Percentiles rank a stretch among this genome's conserved stretches.
Conservation (phyloP, 1,284 basidiomycete species). For the Fistulinella staudtii region DNA sequence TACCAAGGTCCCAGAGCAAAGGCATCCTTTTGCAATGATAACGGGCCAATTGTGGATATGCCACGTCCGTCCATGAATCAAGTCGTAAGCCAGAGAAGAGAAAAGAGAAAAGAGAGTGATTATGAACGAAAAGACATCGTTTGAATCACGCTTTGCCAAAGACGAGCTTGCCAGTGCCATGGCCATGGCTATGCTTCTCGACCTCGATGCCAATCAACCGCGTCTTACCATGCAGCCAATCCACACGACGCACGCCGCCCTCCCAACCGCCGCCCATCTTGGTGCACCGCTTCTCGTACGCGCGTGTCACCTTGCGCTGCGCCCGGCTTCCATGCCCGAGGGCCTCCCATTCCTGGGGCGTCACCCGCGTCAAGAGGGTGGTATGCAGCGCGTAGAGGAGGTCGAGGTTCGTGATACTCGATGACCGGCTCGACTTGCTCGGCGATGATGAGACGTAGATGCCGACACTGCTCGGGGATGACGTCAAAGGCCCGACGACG, state of each 20-base stretch:
- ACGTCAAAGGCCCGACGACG: constrained; percentile 38
- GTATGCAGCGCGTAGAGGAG: constrained; percentile 57
- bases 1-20: not conserved
- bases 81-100: not conserved
- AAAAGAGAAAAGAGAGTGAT: constrained; percentile 7
- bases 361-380: constrained; percentile 53
- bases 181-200: constrained; percentile 42
- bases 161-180: constrained; percentile 45
- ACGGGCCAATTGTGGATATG: not conserved
- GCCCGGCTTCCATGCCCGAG: constrained; percentile 51
- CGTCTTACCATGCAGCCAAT: constrained; percentile 63
- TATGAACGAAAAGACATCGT: not conserved
- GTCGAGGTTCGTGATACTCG: constrained; percentile 56
- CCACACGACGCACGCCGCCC: constrained; percentile 58
- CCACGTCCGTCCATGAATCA: not conserved
- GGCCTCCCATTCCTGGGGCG: constrained; percentile 60
- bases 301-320: constrained; percentile 53
- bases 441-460: constrained; percentile 33
- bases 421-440: constrained; percentile 32
- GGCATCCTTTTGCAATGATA: not conserved
- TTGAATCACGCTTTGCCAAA: constrained; percentile 40
- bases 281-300: constrained; percentile 60
- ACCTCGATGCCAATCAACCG: constrained; percentile 59
- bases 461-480: constrained; percentile 18
- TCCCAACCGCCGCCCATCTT: constrained; percentile 65